Percentiles rank a stretch among this genome's conserved stretches.
phyloP scores from a whole-genome alignment of 2,329 filamentous ascomycete genomes.

The Trichoderma brevicompactum region DNA sequence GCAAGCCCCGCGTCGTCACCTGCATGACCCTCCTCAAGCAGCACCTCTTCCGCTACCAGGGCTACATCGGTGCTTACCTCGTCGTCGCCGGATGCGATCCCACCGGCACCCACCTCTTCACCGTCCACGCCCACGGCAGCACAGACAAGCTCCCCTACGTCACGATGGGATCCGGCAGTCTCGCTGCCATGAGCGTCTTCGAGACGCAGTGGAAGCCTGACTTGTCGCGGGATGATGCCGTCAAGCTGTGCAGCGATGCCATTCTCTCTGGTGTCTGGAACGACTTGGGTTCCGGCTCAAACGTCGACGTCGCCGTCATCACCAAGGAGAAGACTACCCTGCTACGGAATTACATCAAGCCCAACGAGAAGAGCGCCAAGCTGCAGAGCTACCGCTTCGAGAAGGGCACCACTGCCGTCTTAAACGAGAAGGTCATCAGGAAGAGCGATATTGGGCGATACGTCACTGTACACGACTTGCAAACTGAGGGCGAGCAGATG shows the following conservation, averaged over 20 bases:
- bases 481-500: constrained; percentile 71
- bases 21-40: constrained; percentile 99
- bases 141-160: constrained; percentile 99
- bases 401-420: constrained; percentile 89
- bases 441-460: constrained; percentile 94
- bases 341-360: constrained; percentile 89
- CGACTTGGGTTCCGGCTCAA: constrained; percentile 94
- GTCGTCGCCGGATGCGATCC: constrained; percentile 97
- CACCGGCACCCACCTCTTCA: constrained; percentile 93
- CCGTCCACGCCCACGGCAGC: constrained; percentile 95
- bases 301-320: constrained; percentile 96
- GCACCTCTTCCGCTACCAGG: constrained; percentile 98
- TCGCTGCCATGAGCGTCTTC: constrained; percentile 97
- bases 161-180: constrained; percentile 95
- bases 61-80: constrained; percentile 95
- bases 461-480: constrained; percentile 86
- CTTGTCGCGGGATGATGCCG: constrained; percentile 77
- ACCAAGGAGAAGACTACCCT: constrained; percentile 93
- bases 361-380: constrained; percentile 90
- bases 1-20: constrained; percentile 94
- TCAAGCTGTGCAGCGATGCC: constrained; percentile 80
- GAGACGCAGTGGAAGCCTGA: constrained; percentile 91
- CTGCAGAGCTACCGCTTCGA: constrained; percentile 90
- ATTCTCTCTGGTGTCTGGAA: constrained; percentile 99
- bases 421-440: constrained; percentile 95